Conservation (phyloP, 208 protist species). For the Leishmania major region DNA sequence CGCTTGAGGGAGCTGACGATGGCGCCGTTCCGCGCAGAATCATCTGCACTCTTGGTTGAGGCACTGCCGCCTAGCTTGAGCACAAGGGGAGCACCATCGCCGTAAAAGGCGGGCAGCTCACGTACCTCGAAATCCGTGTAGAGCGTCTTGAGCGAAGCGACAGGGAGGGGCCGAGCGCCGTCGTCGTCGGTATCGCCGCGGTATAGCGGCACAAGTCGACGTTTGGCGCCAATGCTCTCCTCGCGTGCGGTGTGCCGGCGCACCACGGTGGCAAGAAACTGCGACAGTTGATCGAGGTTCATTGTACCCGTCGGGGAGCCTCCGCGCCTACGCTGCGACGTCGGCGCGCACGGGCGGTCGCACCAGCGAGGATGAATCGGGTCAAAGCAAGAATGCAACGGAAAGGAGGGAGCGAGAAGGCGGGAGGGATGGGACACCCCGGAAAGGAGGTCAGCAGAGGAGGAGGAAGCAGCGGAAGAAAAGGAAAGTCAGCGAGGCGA, state of each 20-base stretch:
- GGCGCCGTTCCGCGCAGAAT: not conserved
- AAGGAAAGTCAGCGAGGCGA: not conserved
- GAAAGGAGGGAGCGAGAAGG: not conserved
- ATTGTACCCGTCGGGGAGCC: not conserved
- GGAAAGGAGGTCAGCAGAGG: not conserved
- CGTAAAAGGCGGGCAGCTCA: slow-evolving; percentile 69
- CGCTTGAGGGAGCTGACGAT: slow-evolving; percentile 7
- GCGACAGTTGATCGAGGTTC: slow-evolving; percentile 1
- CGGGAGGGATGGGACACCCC: not conserved
- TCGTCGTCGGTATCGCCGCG: slow-evolving; percentile 15
- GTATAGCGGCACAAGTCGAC: slow-evolving; percentile 47
- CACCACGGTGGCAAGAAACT: slow-evolving; percentile 12
- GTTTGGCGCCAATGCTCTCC: slow-evolving; percentile 57
- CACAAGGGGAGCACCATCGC: slow-evolving; percentile 57
- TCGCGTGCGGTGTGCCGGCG: slow-evolving; percentile 41
- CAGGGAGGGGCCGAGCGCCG: slow-evolving; percentile 13
- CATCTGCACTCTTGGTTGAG: not conserved
- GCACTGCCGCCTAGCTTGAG: slow-evolving; percentile 43
- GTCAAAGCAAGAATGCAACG: not conserved
- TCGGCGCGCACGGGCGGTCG: not conserved
- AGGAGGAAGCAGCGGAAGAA: no score
- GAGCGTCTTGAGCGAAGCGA: slow-evolving; percentile 79
- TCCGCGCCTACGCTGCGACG: not conserved
- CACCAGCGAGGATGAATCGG: not conserved
- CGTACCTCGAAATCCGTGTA: slow-evolving; percentile 91